Evolutionary conservation across 2,329 filamentous ascomycete species (phyloP).

Genomic region (Ceratocystis eucalypticola): DNA sequence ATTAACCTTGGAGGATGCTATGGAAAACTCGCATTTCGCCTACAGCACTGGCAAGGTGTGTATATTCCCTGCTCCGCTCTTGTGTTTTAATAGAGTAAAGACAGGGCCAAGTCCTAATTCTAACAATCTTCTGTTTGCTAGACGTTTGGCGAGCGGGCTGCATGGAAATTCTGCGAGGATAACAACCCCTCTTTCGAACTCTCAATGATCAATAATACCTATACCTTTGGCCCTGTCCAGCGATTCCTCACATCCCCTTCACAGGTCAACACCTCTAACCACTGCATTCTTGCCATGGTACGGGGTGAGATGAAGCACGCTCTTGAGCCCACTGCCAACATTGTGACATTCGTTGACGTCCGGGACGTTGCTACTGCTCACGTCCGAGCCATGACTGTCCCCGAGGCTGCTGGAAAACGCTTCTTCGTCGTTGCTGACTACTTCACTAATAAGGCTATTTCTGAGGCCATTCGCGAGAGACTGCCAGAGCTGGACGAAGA

Average conservation of each 20-base stretch:
- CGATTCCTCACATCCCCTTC: slow-evolving; percentile 34
- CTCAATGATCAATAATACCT: slow-evolving; percentile 47
- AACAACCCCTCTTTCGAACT: slow-evolving; percentile 42
- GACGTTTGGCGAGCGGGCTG: slow-evolving; percentile 52
- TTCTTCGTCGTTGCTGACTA: slow-evolving; percentile 42
- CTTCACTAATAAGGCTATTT: slow-evolving; percentile 30
- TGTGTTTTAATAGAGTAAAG: background rate
- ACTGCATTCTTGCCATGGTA: slow-evolving; percentile 50
- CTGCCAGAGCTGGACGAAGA: slow-evolving; percentile 23
- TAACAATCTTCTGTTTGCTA: background rate
- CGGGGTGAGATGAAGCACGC: slow-evolving; percentile 45
- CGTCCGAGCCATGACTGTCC: slow-evolving; percentile 43
- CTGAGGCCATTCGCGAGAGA: slow-evolving; percentile 26
- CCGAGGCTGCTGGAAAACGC: slow-evolving; percentile 45
- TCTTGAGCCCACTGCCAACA: slow-evolving; percentile 36
- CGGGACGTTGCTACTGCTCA: slow-evolving; percentile 50
- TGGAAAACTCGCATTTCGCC: slow-evolving; percentile 22
- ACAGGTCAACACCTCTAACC: slow-evolving; percentile 41
- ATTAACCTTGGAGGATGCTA: slow-evolving; percentile 23
- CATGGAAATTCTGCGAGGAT: slow-evolving; percentile 37
- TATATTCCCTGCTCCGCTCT: background rate
- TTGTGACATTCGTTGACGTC: slow-evolving; percentile 40
- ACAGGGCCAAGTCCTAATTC: background rate
- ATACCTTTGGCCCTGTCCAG: slow-evolving; percentile 48
- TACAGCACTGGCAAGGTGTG: slow-evolving; percentile 26